These are phyloP conservation scores for Trichophyton equinum DNA, from an alignment of 2,329 filamentous ascomycete genomes.

Conservation along the genomic window DNA sequence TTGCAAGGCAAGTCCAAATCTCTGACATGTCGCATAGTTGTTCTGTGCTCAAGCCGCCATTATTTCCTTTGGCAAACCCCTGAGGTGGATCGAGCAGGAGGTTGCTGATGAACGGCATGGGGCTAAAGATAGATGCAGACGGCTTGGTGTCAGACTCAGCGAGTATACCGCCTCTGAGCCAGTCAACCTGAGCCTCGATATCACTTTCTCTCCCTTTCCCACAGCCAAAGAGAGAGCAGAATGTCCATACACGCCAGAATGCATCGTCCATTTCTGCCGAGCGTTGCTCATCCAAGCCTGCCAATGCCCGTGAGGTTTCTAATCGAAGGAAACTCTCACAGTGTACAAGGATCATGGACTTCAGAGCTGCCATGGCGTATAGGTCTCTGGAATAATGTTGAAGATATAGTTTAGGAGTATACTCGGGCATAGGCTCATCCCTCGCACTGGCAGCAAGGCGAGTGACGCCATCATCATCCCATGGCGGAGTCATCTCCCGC, in stretches of 20 bases:
- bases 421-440: slow-evolving; percentile 39
- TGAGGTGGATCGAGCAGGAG: slow-evolving; percentile 45
- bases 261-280: slow-evolving; percentile 47
- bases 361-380: slow-evolving; percentile 43
- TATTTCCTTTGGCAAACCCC: slow-evolving; percentile 47
- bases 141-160: slow-evolving; percentile 37
- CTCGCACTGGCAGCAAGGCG: slow-evolving; percentile 26
- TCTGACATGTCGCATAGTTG: slow-evolving; percentile 54
- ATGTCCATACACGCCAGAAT: slow-evolving; percentile 54
- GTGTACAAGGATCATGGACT: slow-evolving; percentile 43
- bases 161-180: slow-evolving; percentile 46
- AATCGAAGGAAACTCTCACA: slow-evolving; percentile 45
- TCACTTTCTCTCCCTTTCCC: slow-evolving; percentile 47
- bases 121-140: slow-evolving; percentile 27
- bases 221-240: slow-evolving; percentile 51
- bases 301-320: slow-evolving; percentile 43
- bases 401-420: slow-evolving; percentile 42
- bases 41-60: slow-evolving; percentile 40
- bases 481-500: slow-evolving; percentile 45
- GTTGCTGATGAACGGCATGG: slow-evolving; percentile 40
- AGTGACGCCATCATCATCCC: slow-evolving; percentile 30
- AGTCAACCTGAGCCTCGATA: slow-evolving; percentile 48
- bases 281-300: slow-evolving; percentile 34
- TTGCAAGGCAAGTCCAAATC: slow-evolving; percentile 49
- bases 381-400: slow-evolving; percentile 41